Evolutionary conservation across 2,329 filamentous ascomycete genomes (phyloP).

Genomic region (Septoria linicola): DNA sequence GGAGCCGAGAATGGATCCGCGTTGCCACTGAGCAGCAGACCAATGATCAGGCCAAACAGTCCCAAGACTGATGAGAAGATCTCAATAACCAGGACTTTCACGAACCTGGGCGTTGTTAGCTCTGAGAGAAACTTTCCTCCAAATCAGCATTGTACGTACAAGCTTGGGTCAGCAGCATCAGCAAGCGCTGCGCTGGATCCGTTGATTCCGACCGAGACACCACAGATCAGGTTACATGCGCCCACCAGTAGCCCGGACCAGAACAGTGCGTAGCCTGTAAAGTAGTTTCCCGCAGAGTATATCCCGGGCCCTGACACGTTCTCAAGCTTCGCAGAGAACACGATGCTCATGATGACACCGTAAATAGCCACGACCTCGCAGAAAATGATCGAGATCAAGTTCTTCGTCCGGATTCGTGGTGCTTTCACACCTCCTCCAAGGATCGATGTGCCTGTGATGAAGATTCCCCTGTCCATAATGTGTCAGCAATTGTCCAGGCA

Average conservation of each 20-base stretch:
- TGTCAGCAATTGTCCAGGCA: slow-evolving; percentile 23
- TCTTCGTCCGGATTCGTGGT: slow-evolving; percentile 97
- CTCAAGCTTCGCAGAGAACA: slow-evolving; percentile 87
- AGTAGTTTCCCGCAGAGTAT: slow-evolving; percentile 78
- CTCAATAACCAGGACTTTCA: slow-evolving; percentile 98
- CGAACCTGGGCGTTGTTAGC: slow-evolving; percentile 63
- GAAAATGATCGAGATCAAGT: slow-evolving; percentile 99
- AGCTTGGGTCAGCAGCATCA: slow-evolving; percentile 84
- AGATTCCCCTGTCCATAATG: slow-evolving; percentile 74
- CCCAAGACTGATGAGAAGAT: slow-evolving; percentile 98
- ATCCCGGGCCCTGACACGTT: slow-evolving; percentile 62
- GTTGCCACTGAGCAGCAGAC: slow-evolving; percentile 82
- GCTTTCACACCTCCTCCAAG: slow-evolving; percentile 95
- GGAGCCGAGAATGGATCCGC: slow-evolving; percentile 65
- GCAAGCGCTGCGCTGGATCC: slow-evolving; percentile 94
- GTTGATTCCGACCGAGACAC: slow-evolving; percentile 96
- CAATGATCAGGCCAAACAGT: slow-evolving; percentile 93
- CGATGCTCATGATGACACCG: slow-evolving; percentile 99
- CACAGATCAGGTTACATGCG: slow-evolving; percentile 92
- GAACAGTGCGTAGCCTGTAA: slow-evolving; percentile 92
- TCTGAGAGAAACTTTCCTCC: not conserved
- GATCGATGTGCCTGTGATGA: slow-evolving; percentile 97
- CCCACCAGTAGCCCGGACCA: slow-evolving; percentile 95
- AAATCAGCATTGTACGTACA: slow-evolving; percentile 59
- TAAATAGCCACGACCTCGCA: slow-evolving; percentile 99